Conservation (phyloP, 495 filamentous ascomycete genomes). For the Talaromyces adpressus region DNA sequence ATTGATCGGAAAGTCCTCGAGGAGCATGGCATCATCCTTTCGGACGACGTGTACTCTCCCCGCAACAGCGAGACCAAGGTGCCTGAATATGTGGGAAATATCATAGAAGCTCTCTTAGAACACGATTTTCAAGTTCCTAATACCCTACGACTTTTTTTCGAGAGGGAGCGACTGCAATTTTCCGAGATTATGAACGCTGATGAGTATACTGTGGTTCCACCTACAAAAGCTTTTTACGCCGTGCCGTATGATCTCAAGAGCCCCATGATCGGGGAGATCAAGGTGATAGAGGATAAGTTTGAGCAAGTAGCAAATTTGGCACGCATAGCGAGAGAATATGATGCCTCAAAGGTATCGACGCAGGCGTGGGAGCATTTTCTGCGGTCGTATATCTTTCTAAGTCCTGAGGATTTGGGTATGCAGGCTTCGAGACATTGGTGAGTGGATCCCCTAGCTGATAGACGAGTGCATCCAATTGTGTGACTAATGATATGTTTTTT, state of each 20-base stretch:
- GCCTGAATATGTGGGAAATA: neutral
- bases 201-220: too few species aligned
- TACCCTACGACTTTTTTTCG: too few species aligned
- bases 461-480: neutral
- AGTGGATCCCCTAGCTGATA: neutral
- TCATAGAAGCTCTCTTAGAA: neutral
- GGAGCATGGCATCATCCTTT: conserved; percentile 2
- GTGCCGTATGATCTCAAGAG: too few species aligned
- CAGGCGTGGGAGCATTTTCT: neutral
- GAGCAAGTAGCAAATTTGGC: neutral
- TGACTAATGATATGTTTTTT: neutral
- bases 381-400: neutral
- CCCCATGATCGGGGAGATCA: too few species aligned
- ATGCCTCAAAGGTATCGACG: neutral
- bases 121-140: neutral
- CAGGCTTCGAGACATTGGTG: neutral
- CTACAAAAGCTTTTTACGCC: too few species aligned
- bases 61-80: neutral
- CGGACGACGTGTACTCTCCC: neutral
- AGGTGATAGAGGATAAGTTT: neutral
- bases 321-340: neutral
- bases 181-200: too few species aligned
- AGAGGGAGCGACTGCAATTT: too few species aligned
- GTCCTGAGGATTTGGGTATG: neutral
- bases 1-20: neutral